Percentiles rank a stretch among this genome's conserved stretches.
These are phyloP conservation scores for Cadophora sp. DNA, from an alignment of 2,329 filamentous ascomycete species.

Conservation along the genomic window DNA sequence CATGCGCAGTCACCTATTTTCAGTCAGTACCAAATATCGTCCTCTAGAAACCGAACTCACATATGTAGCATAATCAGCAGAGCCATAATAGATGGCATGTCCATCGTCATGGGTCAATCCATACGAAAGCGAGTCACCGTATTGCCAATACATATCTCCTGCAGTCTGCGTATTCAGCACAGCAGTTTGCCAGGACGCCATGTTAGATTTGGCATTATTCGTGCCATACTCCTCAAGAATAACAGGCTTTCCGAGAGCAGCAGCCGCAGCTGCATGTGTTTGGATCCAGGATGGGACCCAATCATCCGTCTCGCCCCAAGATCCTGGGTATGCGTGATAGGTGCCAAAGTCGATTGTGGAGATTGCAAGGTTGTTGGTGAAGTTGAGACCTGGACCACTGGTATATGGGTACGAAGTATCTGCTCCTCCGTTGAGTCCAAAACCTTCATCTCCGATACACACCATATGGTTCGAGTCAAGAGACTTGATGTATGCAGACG, in stretches of 20 bases:
- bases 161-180: slow-evolving; percentile 35
- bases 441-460: slow-evolving; percentile 69
- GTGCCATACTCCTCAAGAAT: slow-evolving; percentile 50
- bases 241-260: slow-evolving; percentile 48
- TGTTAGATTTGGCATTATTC: slow-evolving; percentile 27
- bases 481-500: slow-evolving; percentile 67
- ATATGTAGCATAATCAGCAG: slow-evolving; percentile 36
- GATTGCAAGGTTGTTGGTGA: slow-evolving; percentile 52
- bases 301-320: slow-evolving; percentile 47
- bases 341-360: slow-evolving; percentile 57
- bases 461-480: slow-evolving; percentile 68
- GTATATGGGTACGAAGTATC: slow-evolving; percentile 53
- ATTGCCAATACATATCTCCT: slow-evolving; percentile 44
- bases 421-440: slow-evolving; percentile 46
- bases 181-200: slow-evolving; percentile 37
- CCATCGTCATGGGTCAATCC: slow-evolving; percentile 40
- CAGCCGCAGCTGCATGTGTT: slow-evolving; percentile 50
- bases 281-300: slow-evolving; percentile 57
- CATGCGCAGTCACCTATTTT: slow-evolving; percentile 33
- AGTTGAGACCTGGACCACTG: slow-evolving; percentile 52
- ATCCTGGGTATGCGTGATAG: slow-evolving; percentile 57
- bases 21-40: slow-evolving; percentile 12
- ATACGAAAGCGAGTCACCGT: slow-evolving; percentile 37
- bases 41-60: slow-evolving; percentile 23
- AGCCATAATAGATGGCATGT: slow-evolving; percentile 40